Evolutionary conservation across 1,284 basidiomycete species (phyloP), one percentile per base, ranked within the genome.

Genomic region (Cryptococcus sp.): DNA sequence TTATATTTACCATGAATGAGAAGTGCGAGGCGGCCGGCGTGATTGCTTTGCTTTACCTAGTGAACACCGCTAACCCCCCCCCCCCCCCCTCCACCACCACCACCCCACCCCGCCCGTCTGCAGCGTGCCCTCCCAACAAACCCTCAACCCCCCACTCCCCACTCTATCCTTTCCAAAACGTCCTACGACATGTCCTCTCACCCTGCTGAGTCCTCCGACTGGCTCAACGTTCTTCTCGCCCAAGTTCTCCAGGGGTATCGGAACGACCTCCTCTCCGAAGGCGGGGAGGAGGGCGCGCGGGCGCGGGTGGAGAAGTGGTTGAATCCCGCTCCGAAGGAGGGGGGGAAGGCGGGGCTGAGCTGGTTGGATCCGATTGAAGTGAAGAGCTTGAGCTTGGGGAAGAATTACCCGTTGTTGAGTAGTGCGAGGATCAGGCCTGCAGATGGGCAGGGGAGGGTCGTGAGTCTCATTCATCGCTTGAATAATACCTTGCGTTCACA

Each of bases 201-300:
- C 62, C 67, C 79, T 3, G 71, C 80, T 12, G 82, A 84, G 61
- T 78, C 78, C 16, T 70, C 79, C 28, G 82, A 81, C 60, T 83
- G 82, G 82, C 68, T 83, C 46, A 83, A 83, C 64, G 80, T 83
- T 38, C 72, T 84, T 18, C 69, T 81, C 28, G 81, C 81, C 4
- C 81, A 83, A 67, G 79, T 80, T 38, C 37, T 74, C 69, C 76
- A 28, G 62, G 73, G 76, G 7, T 78, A 79, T 50, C 57, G 78
- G n/a, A 73, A 77, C 47, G 73, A 68, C 56, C 67, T 76, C 57
- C 59, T 79, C 1, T 73, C 72, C 1, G 65, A 66, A 8, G 71
- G 70, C n/a, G 77, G 77, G 18, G 77, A 79, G 59, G 77, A 79
- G 56, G 77, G 77, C 8, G 77, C 77, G 2, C 71, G 72, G 59